Conservation (phyloP, 768 basidiomycete species). For the Lyophyllum semitale region DNA sequence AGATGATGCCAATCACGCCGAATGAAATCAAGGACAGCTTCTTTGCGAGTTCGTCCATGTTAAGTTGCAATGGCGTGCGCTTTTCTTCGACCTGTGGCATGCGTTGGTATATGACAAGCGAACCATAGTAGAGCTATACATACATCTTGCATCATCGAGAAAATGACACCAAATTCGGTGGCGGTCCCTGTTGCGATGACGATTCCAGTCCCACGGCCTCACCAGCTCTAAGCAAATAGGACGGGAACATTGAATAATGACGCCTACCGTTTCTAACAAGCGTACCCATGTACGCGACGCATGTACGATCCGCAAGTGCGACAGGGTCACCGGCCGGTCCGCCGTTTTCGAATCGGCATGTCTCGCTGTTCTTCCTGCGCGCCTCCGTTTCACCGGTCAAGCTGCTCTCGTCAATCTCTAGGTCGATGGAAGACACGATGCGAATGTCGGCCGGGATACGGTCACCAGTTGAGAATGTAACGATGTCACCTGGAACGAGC, state of each 20-base stretch:
- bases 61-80: slow-evolving; percentile 88
- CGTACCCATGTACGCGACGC: slow-evolving; percentile 96
- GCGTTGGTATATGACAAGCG: neutral
- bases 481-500: slow-evolving; percentile 93
- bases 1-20: slow-evolving; percentile 92
- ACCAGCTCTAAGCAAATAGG: neutral
- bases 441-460: slow-evolving; percentile 94
- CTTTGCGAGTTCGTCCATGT: slow-evolving; percentile 96
- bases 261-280: slow-evolving; percentile 84
- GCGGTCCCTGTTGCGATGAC: slow-evolving; percentile 86
- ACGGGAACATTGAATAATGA: slow-evolving; percentile 13
- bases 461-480: slow-evolving; percentile 88
- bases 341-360: slow-evolving; percentile 47
- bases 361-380: slow-evolving; percentile 63
- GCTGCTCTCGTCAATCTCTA: slow-evolving; percentile 95
- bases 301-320: slow-evolving; percentile 81
- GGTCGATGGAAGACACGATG: slow-evolving; percentile 74
- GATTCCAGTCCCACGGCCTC: slow-evolving; percentile 81
- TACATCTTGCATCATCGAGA: slow-evolving; percentile 98
- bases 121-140: slow-evolving; percentile 20
- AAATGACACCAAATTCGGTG: slow-evolving; percentile 95
- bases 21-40: slow-evolving; percentile 90
- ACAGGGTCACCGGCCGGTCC: slow-evolving; percentile 37
- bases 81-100: slow-evolving; percentile 68
- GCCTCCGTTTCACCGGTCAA: slow-evolving; percentile 91